These are phyloP conservation scores for Hymenochaete sp. DNA, from an alignment of 1,284 basidiomycete genomes.

Conservation along the genomic window DNA sequence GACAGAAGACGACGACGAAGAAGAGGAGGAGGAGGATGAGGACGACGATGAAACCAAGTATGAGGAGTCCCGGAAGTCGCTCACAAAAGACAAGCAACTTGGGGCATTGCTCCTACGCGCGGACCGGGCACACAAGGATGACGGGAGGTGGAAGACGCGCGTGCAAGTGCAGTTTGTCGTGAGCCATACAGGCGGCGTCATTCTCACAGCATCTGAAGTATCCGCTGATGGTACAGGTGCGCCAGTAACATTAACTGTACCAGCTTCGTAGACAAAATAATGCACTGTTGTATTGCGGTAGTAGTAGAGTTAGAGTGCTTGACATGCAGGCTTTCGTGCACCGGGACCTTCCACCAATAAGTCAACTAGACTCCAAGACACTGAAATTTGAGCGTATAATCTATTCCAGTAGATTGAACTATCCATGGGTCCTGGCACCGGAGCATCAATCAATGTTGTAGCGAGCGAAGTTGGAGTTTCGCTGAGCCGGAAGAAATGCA, in stretches of 20 bases:
- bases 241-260: conserved; percentile 21
- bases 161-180: conserved; percentile 62
- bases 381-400: not conserved
- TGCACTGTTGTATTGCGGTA: not conserved
- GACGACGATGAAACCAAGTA: conserved; percentile 36
- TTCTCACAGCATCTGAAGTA: conserved; percentile 40
- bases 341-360: no score
- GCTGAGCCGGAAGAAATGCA: no score
- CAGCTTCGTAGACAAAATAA: conserved; percentile 1
- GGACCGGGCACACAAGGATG: conserved; percentile 39
- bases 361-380: conserved; percentile 1
- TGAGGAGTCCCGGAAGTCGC: conserved; percentile 58
- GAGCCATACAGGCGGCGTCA: conserved; percentile 43
- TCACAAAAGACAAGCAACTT: conserved; percentile 55
- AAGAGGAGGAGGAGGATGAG: conserved; percentile 38
- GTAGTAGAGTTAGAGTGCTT: not conserved
- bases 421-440: no score
- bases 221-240: conserved; percentile 32
- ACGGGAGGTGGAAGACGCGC: conserved; percentile 42
- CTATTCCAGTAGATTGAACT: not conserved
- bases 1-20: conserved; percentile 50
- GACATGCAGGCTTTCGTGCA: not conserved
- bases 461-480: no score
- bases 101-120: conserved; percentile 44
- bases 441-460: no score